phyloP scores from a whole-genome alignment of 495 filamentous ascomycete genomes.

The Hypoxylon lienhwacheense region DNA sequence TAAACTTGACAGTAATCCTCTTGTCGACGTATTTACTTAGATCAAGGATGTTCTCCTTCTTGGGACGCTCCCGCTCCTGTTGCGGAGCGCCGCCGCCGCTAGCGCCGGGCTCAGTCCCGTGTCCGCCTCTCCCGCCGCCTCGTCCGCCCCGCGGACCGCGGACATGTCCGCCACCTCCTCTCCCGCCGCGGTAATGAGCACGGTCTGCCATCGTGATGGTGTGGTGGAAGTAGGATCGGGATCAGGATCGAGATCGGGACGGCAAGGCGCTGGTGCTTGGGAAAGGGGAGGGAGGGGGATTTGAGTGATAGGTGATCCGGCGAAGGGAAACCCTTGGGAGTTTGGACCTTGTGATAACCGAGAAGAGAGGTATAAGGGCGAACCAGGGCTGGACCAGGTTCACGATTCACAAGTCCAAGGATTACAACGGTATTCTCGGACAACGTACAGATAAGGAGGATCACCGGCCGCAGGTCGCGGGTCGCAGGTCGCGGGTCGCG shows the following conservation, averaged over 20 bases:
- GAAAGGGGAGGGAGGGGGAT: not conserved
- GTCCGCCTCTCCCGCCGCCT: slow-evolving; percentile 45
- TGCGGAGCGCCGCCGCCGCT: slow-evolving; percentile 39
- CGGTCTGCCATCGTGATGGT: slow-evolving; percentile 64
- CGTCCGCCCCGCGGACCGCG: slow-evolving; percentile 54
- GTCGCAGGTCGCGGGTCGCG: not conserved
- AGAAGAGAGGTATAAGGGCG: too few species aligned
- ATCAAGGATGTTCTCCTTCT: slow-evolving; percentile 98
- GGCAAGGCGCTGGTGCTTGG: not conserved
- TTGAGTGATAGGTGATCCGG: too few species aligned
- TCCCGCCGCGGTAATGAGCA: slow-evolving; percentile 48
- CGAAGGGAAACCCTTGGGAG: too few species aligned
- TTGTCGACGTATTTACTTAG: slow-evolving; percentile 96
- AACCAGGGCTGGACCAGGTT: too few species aligned
- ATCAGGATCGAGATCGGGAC: slow-evolving; percentile 17
- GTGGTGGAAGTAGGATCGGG: slow-evolving; percentile 9
- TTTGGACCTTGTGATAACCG: too few species aligned
- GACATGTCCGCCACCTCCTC: slow-evolving; percentile 41
- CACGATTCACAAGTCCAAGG: too few species aligned
- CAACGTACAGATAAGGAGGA: too few species aligned
- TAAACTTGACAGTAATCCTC: slow-evolving; percentile 92
- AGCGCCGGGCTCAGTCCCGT: slow-evolving; percentile 35
- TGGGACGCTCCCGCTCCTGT: slow-evolving; percentile 72
- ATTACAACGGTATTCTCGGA: too few species aligned
- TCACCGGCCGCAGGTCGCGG: not conserved